These are phyloP conservation scores for Erythrophleum fordii DNA, from an alignment of 306 rosid genomes.

Conservation along the genomic window DNA sequence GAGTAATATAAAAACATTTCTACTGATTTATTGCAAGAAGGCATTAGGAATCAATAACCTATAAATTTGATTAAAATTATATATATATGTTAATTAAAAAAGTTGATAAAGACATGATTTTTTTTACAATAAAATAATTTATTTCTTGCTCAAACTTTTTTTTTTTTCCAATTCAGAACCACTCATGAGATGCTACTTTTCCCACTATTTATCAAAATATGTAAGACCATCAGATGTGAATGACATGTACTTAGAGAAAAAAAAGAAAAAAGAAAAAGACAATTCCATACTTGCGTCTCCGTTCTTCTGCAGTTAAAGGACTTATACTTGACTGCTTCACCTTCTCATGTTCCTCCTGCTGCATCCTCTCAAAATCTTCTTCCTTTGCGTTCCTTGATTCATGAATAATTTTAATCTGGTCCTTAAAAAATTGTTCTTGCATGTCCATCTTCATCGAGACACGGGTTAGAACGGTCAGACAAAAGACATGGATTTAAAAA, in stretches of 20 bases:
- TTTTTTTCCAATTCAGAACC: not conserved
- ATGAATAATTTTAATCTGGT: conserved; percentile 59
- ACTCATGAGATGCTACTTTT: not conserved
- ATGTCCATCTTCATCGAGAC: conserved; percentile 56
- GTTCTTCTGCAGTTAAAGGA: conserved; percentile 53
- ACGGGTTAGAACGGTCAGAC: not conserved
- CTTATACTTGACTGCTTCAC: conserved; percentile 46
- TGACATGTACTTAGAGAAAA: not conserved
- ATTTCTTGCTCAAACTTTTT: too few species aligned
- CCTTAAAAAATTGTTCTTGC: conserved; percentile 75
- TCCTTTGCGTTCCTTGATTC: too few species aligned
- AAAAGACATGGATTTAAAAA: too few species aligned
- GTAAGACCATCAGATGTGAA: conserved; percentile 7
- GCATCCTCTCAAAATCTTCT: too few species aligned
- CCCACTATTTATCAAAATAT: not conserved
- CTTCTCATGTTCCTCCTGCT: too few species aligned
- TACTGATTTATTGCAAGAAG: too few species aligned
- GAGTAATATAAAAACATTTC: too few species aligned
- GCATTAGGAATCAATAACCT: too few species aligned
- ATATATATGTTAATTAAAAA: too few species aligned
- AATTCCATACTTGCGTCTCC: conserved; percentile 51
- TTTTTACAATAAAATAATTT: too few species aligned
- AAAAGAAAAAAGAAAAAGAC: not conserved
- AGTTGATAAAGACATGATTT: too few species aligned
- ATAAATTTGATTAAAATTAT: too few species aligned